phyloP scores from a whole-genome alignment of 257 asterid genomes.

The Scutellaria baicalensis region DNA sequence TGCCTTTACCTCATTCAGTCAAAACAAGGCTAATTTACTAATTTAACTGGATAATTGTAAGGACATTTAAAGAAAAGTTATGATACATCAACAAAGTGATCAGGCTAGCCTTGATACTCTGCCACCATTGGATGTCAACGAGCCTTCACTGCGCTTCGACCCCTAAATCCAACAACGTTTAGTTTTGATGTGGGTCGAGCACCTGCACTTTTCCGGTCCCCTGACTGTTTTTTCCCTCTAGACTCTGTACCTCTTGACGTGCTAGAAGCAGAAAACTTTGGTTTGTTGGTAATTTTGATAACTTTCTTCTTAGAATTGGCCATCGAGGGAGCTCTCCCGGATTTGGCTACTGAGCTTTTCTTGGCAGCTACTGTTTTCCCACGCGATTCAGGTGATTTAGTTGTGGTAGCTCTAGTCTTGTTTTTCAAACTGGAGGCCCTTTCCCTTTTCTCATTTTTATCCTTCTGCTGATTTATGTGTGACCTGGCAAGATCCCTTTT shows the following conservation, averaged over 20 bases:
- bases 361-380: constrained; percentile 28
- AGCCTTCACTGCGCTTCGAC: constrained; percentile 55
- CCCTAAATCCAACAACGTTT: constrained; percentile 92
- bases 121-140: constrained; percentile 19
- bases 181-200: constrained; percentile 48
- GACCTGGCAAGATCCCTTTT: constrained; percentile 79
- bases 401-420: constrained; percentile 25
- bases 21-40: background rate
- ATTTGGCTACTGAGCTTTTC: constrained; percentile 30
- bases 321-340: constrained; percentile 29
- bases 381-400: constrained; percentile 29
- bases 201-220: constrained; percentile 22
- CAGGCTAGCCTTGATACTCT: background rate
- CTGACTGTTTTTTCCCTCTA: constrained; percentile 37
- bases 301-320: constrained; percentile 32
- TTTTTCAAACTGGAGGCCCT: constrained; percentile 38
- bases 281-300: constrained; percentile 27
- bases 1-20: background rate
- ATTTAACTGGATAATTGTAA: background rate
- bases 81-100: background rate
- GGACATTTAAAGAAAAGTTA: background rate
- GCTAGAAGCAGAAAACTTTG: constrained; percentile 31
- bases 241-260: constrained; percentile 22
- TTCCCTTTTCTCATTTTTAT: constrained; percentile 40
- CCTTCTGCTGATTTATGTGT: constrained; percentile 64